Base-by-base conservation (phyloP, 2,329 filamentous ascomycete species). In the Colletotrichum kahawae region DNA sequence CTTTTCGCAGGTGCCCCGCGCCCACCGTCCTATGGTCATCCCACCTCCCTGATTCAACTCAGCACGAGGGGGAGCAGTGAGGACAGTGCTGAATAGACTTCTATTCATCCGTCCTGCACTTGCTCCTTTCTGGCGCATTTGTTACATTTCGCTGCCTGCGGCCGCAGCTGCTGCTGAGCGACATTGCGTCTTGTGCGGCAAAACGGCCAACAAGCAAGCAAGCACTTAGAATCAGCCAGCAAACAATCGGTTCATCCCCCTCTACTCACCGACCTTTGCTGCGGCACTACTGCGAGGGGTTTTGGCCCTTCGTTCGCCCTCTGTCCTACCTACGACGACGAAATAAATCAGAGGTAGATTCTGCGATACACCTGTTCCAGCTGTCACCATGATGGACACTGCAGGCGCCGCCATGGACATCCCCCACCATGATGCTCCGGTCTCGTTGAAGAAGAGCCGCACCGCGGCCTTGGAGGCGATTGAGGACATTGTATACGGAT, bases 401-500 rank as follows among this genome's bases (percentile, higher is more conserved):
- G 70, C 74, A 43, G 71, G 71, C 27, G 56, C 59, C 62, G 51
- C 75, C 43, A 77, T 77, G 75, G 75, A 75, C n/a, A 57, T 77
- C 10, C 66, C 76, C 36, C 76, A 77, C 56, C 71, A 76, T 34
- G 75, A 77, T 24, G 51, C 62, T 29, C 67, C 75, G n/a, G 66
- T 68, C 7, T 71, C 71, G 24, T 43, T 77, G 66, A 77, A 70
- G 14, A 77, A 71, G 31, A 71, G 67, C 65, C 76, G 75, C 59
- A 85, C 87, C 8, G 86, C 87, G 34, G 83, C 85, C 12, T 84
- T 88, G 79, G 93, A 97, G 80, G 95, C 95, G 7, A 81, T 96
- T 54, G 96, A 98, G 84, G 96, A 98, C 81, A 91, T 99, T 71
- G 82, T 93, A 13, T 98, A 95, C 83, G 97, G 97, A 82, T 98